Evolutionary conservation across 495 filamentous ascomycete genomes (phyloP), one percentile per base, ranked within the genome.

Genomic region (Immersiella caudata): DNA sequence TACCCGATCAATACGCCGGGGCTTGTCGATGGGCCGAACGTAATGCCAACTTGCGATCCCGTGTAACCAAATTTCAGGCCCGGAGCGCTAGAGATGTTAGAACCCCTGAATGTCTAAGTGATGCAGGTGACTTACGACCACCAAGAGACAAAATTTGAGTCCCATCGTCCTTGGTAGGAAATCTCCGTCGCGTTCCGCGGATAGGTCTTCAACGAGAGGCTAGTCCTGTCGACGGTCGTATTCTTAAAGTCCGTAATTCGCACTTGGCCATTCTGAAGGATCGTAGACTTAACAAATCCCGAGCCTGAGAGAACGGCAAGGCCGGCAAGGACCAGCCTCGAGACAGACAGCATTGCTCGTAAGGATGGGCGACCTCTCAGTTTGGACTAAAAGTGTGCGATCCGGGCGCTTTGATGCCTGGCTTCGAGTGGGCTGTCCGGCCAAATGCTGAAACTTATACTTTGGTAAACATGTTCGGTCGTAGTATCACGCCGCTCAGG

Each of bases 141-240:
- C 86, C 86, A 91, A 1, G 87, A 90, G 58, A 88, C 82, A 67
- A 87, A 81, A 63, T 87, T 81, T 21, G 84, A 86, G 76, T 91
- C 88, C 89, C 88, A 91, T 54, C 88, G 81, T 3, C 89, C 89
- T 70, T 90, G 88, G 78, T 90, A 91, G 0, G 86, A 85, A n/a
- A 91, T 79, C 70, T 91, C 87, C 1, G 79, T 71, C 0, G 84
- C 82, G 73, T 87, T 80, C 1, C 86, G 79, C 5, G 76, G 76
- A 69, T 89, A 91, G 1, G 76, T 86, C 24, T 66, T 80, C 65
- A 82, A 82, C 0, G 75, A 67, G 51, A 78, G 77, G 22, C 65
- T 64, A 4, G 74, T 71, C 4, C 71, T 67, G 58, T 84, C 74
- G 27, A 86, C 75, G n/a, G 71, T 73, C 21, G 84, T 87, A 66